A percentile compares a stretch with the other conserved stretches of the same genome.
phyloP scores from a whole-genome alignment of 208 protist species.

The Blechomonas ayalai region DNA sequence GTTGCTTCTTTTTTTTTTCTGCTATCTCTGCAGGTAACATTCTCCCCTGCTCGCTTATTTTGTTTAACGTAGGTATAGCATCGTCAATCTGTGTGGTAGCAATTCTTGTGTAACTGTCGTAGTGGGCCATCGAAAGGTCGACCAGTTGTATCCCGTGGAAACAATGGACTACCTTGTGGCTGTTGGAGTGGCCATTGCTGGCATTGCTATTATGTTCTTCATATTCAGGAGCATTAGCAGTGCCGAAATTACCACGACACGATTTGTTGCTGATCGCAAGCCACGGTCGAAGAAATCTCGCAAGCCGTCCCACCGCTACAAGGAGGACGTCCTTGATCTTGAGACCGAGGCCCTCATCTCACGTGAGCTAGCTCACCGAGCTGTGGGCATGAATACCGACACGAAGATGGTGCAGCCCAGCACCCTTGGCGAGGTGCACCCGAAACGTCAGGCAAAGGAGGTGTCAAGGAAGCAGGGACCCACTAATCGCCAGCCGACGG shows the following conservation, averaged over 20 bases:
- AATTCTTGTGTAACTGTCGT: too few species aligned
- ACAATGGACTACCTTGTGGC: conserved; percentile 73
- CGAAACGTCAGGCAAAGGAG: conserved; percentile 16
- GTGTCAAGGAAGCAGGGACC: conserved; percentile 30
- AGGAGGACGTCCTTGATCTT: conserved; percentile 41
- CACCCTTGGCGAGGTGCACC: conserved; percentile 36
- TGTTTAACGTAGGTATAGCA: too few species aligned
- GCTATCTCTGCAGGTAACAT: neutral
- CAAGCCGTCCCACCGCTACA: conserved; percentile 21
- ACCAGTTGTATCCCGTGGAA: too few species aligned
- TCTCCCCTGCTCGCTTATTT: too few species aligned
- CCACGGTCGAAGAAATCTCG: conserved; percentile 22
- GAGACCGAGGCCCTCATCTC: conserved; percentile 64
- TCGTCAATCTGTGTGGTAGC: too few species aligned
- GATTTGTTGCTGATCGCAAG: conserved; percentile 9
- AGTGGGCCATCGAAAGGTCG: too few species aligned
- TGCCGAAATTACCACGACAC: conserved; percentile 13
- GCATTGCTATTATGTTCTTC: conserved; percentile 55
- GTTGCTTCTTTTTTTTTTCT: conserved; percentile 4
- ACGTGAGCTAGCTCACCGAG: conserved; percentile 39
- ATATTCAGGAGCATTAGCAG: conserved; percentile 57
- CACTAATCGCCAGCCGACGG: conserved; percentile 29
- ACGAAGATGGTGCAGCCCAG: conserved; percentile 27
- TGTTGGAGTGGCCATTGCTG: conserved; percentile 42
- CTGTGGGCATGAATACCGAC: conserved; percentile 46